Percentiles rank a stretch among this genome's conserved stretches.
These are phyloP conservation scores for Saraca asoca DNA, from an alignment of 331 rosid genomes.

Conservation along the genomic window DNA sequence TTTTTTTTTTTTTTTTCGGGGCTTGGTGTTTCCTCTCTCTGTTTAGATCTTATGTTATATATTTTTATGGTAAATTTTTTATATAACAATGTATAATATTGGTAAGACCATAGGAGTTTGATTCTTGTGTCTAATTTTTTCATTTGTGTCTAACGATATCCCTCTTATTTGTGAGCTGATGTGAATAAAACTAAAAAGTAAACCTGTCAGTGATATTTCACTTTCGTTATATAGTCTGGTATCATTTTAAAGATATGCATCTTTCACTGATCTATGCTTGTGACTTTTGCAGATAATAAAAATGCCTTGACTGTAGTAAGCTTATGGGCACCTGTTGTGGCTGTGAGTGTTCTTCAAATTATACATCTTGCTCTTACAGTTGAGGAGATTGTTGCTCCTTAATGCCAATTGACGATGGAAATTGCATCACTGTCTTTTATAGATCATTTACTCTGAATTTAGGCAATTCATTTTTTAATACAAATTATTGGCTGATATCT, in stretches of 20 bases:
- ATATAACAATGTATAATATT: not conserved
- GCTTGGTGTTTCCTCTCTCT: not conserved
- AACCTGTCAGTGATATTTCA: too few species aligned
- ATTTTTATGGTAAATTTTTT: not conserved
- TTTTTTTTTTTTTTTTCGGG: not conserved
- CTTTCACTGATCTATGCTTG: slow-evolving; percentile 37
- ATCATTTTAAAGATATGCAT: slow-evolving; percentile 9
- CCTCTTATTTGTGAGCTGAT: too few species aligned
- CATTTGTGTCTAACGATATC: too few species aligned
- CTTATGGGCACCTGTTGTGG: slow-evolving; percentile 96
- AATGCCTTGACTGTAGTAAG: slow-evolving; percentile 69
- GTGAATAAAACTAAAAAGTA: too few species aligned
- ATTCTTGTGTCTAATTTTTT: too few species aligned
- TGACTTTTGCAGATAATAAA: slow-evolving; percentile 68
- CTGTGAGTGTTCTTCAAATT: slow-evolving; percentile 64
- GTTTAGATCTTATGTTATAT: not conserved
- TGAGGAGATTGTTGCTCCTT: slow-evolving; percentile 5
- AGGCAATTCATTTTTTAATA: not conserved
- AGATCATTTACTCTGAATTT: slow-evolving; percentile 4
- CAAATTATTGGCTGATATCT: not conserved
- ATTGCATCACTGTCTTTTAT: not conserved
- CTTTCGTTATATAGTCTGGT: not conserved
- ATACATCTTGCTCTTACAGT: not conserved
- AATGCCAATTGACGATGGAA: slow-evolving; percentile 15
- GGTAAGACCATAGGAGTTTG: not conserved